Base-by-base conservation (phyloP, 2,329 filamentous ascomycete species). In the Aspergillus latus region DNA sequence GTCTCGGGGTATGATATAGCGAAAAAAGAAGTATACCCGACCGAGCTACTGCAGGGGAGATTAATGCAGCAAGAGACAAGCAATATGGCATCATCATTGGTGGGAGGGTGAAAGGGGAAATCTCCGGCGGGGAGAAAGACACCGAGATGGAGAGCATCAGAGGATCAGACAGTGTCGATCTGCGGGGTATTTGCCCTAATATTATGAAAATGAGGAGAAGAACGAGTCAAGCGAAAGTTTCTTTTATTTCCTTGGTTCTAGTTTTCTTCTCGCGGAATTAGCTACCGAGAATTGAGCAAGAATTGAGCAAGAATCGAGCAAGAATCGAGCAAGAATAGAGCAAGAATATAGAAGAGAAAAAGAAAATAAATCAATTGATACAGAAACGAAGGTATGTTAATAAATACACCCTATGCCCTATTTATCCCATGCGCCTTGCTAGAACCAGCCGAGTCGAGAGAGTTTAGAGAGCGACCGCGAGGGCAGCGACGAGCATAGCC, bases 401-500 rank as follows among this genome's bases (percentile, higher is more conserved):
- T 29, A n/a, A 9, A 16, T 29, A 45, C 28, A 45, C 26, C 13
- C 26, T 45, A 45, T 28, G 30, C 26, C 43, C 26, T 45, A 16
- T 45, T 45, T 45, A 30, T 45, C 10, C 40, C 30, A 26, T 37
- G 40, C 49, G 40, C 49, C 49, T 28, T n/a, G 32, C 44, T 47
- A 36, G 10, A 47, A 32, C 42, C 28, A 39, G 1, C 13, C 34
- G 9, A 37, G 34, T 37, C 34, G 10, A 37, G 34, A 11, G 8
- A 37, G 34, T 32, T 36, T 54, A 54, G 26, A 54, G 46, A 49
- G 52, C 52, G 15, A 54, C 30, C 29, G 45, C 52, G 9, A 49
- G 45, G 15, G 46, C 52, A 42, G 54, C 49, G 49, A 57, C 56
- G 29, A 57, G 50, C n/a, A 61, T 36, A 3, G 51, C 56, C 9